phyloP scores from a whole-genome alignment of 371 early-diverging fungal genomes.

The Syncephalastrum racemosum region DNA sequence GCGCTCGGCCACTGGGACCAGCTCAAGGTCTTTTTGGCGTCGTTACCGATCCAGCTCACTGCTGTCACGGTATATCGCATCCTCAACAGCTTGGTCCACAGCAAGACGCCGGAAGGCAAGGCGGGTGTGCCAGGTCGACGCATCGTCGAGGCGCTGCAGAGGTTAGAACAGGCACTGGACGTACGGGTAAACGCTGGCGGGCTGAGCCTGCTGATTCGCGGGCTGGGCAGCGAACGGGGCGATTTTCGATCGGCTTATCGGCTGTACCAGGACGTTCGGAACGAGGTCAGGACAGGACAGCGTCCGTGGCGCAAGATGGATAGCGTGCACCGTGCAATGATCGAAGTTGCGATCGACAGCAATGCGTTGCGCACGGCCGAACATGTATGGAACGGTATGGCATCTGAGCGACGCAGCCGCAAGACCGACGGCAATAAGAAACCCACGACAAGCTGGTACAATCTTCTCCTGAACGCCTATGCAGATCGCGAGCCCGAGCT shows the following conservation, averaged over 20 bases:
- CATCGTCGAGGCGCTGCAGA: constrained; percentile 12
- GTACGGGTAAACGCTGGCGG: constrained; percentile 21
- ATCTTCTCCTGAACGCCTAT: constrained; percentile 77
- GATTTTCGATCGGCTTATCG: constrained; percentile 22
- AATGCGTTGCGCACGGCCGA: constrained; percentile 27
- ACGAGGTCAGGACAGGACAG: constrained; percentile 8
- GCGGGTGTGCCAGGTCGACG: constrained; percentile 7
- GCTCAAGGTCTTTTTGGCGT: constrained; percentile 7
- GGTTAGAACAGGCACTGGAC: constrained; percentile 26
- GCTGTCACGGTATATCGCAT: constrained; percentile 25
- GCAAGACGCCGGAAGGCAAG: constrained; percentile 11
- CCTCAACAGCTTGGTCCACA: constrained; percentile 12
- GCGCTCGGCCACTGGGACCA: constrained; percentile 17
- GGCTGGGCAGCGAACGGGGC: constrained; percentile 30
- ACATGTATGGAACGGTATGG: constrained; percentile 33
- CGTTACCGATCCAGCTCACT: constrained; percentile 22
- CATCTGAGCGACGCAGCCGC: constrained; percentile 12
- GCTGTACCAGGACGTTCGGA: constrained; percentile 27
- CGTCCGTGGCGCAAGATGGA: constrained; percentile 2
- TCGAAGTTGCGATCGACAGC: constrained; percentile 32
- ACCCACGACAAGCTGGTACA: constrained; percentile 53
- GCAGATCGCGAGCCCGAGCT: constrained; percentile 43
- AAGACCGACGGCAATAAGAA: constrained; percentile 6
- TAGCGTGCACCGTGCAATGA: constrained; percentile 28
- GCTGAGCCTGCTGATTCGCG: constrained; percentile 24